These are phyloP conservation scores for Alternaria metachromatica DNA, from an alignment of 2,329 filamentous ascomycete species.

Conservation along the genomic window DNA sequence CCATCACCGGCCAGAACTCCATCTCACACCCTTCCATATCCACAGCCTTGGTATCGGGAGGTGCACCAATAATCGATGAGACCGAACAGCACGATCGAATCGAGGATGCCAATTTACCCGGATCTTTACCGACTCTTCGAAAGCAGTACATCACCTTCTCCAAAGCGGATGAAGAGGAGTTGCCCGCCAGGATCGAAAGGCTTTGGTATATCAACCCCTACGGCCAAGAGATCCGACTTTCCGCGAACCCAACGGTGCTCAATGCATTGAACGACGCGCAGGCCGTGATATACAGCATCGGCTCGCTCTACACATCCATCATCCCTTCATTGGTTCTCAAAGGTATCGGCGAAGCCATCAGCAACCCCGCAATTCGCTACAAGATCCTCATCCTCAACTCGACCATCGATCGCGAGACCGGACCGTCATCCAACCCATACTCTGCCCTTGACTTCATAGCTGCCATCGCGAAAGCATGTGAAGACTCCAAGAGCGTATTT, in stretches of 20 bases:
- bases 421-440: slow-evolving; percentile 69
- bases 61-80: slow-evolving; percentile 41
- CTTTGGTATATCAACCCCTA: slow-evolving; percentile 99
- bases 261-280: slow-evolving; percentile 69
- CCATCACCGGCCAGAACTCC: slow-evolving; percentile 87
- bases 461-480: slow-evolving; percentile 72
- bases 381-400: slow-evolving; percentile 89
- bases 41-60: slow-evolving; percentile 33
- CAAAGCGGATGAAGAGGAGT: slow-evolving; percentile 75
- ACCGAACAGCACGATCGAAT: slow-evolving; percentile 67
- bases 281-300: slow-evolving; percentile 87
- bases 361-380: slow-evolving; percentile 61
- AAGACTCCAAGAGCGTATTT: slow-evolving; percentile 58
- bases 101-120: slow-evolving; percentile 82
- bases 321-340: slow-evolving; percentile 81
- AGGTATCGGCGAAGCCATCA: slow-evolving; percentile 73
- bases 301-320: slow-evolving; percentile 90
- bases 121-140: slow-evolving; percentile 79
- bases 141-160: slow-evolving; percentile 82
- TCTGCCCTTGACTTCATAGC: slow-evolving; percentile 81
- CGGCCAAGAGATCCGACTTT: slow-evolving; percentile 90
- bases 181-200: slow-evolving; percentile 77
- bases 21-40: slow-evolving; percentile 43
- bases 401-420: slow-evolving; percentile 84
- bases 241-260: slow-evolving; percentile 81